A percentile compares a stretch with the other conserved stretches of the same genome.
Evolutionary conservation across 305 asterid genomes (phyloP).

Genomic region (Solanum hybrid): DNA sequence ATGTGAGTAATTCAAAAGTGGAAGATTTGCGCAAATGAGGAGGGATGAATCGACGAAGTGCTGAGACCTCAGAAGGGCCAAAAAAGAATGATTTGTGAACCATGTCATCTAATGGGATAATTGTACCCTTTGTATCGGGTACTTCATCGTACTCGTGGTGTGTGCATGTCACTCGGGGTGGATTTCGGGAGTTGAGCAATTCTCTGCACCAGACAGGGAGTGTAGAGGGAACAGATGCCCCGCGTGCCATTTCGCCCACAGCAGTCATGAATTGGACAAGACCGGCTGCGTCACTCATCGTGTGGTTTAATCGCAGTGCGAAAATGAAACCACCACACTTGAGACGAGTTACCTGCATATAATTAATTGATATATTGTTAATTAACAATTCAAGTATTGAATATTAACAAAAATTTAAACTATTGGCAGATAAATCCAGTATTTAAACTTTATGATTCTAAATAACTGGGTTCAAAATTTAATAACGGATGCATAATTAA

Average conservation of each 20-base stretch:
- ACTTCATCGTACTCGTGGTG: slow-evolving; percentile 33
- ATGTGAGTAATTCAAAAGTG: slow-evolving; percentile 29
- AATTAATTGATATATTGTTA: not conserved
- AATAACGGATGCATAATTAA: not conserved
- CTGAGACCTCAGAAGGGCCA: slow-evolving; percentile 4
- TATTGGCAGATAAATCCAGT: too few species aligned
- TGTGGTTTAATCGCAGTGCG: slow-evolving; percentile 16
- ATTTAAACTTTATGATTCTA: too few species aligned
- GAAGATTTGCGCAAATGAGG: slow-evolving; percentile 18
- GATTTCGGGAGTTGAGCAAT: not conserved
- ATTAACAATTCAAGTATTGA: not conserved
- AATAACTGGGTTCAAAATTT: not conserved
- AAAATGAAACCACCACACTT: slow-evolving; percentile 21
- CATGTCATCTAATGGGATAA: slow-evolving; percentile 18
- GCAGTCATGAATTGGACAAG: slow-evolving; percentile 23
- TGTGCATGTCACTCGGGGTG: slow-evolving; percentile 11
- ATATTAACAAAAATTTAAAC: too few species aligned
- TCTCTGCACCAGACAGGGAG: slow-evolving; percentile 14
- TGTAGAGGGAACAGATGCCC: not conserved
- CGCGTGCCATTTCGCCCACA: slow-evolving; percentile 8
- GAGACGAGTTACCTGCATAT: slow-evolving; percentile 21
- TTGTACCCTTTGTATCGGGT: slow-evolving; percentile 11
- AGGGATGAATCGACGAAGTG: slow-evolving; percentile 3
- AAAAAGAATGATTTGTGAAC: slow-evolving; percentile 30
- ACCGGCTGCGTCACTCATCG: slow-evolving; percentile 19